phyloP scores from a whole-genome alignment of 2,329 filamentous ascomycete genomes.

The Neofusicoccum ribis region DNA sequence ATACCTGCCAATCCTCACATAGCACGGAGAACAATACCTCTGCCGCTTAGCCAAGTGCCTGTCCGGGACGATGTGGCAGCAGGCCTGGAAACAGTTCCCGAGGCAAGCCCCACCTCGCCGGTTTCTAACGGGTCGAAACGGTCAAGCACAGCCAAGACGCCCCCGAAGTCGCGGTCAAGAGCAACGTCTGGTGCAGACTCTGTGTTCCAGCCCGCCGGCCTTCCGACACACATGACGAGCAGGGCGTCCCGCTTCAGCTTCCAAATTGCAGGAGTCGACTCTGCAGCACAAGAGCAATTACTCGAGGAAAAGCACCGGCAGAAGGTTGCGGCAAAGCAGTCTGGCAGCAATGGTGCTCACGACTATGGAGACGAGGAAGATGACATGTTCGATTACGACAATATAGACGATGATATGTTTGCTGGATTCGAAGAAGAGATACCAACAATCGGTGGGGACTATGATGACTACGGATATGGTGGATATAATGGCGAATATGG shows the following conservation, averaged over 20 bases:
- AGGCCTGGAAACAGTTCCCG: slow-evolving; percentile 11
- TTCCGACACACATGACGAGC: slow-evolving; percentile 54
- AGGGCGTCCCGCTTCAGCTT: slow-evolving; percentile 81
- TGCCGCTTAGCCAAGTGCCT: slow-evolving; percentile 23
- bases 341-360: slow-evolving; percentile 22
- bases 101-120: slow-evolving; percentile 12
- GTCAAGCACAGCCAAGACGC: slow-evolving; percentile 32
- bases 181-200: slow-evolving; percentile 40
- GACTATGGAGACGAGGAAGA: slow-evolving; percentile 38
- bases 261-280: slow-evolving; percentile 72
- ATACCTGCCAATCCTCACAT: neutral
- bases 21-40: slow-evolving; percentile 31
- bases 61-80: slow-evolving; percentile 7
- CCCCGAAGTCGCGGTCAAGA: slow-evolving; percentile 36
- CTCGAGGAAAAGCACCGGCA: slow-evolving; percentile 72
- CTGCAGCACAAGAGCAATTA: slow-evolving; percentile 62
- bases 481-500: neutral
- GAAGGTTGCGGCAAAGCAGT: slow-evolving; percentile 55
- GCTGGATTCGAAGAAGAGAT: slow-evolving; percentile 66
- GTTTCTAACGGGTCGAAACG: slow-evolving; percentile 1
- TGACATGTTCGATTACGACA: slow-evolving; percentile 48
- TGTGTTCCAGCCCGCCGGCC: slow-evolving; percentile 35
- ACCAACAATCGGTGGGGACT: slow-evolving; percentile 51
- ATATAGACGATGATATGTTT: slow-evolving; percentile 40
- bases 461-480: slow-evolving; percentile 29